These are phyloP conservation scores for Podospora pseudoanserina DNA, from an alignment of 495 filamentous ascomycete species.

Conservation along the genomic window DNA sequence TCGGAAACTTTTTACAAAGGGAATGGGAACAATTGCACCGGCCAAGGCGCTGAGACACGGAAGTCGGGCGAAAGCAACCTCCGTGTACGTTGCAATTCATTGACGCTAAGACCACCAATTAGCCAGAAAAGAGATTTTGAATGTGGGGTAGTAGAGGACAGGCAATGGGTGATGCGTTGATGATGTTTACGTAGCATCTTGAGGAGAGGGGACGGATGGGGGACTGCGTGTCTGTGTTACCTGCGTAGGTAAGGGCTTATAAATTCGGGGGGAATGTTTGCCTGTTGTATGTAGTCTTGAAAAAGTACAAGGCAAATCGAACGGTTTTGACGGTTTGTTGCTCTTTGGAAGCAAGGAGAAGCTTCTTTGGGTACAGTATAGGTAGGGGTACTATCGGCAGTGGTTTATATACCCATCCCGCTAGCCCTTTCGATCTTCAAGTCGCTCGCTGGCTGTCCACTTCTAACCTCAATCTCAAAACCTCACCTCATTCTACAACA, in stretches of 20 bases:
- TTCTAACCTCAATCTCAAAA: background rate
- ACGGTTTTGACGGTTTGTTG: background rate
- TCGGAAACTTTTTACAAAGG: background rate
- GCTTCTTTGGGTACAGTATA: background rate
- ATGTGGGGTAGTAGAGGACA: background rate
- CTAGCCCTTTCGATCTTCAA: background rate
- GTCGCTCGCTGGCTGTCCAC: background rate
- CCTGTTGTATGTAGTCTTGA: no score
- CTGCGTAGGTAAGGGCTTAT: background rate
- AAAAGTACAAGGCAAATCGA: background rate
- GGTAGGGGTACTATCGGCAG: background rate
- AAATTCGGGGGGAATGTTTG: background rate
- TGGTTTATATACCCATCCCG: background rate
- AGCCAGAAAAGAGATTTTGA: background rate
- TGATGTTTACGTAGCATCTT: slow-evolving; percentile 12
- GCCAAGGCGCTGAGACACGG: background rate
- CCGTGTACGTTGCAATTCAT: background rate
- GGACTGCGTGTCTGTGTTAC: background rate
- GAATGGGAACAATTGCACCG: background rate
- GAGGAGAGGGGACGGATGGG: slow-evolving; percentile 7
- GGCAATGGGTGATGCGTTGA: background rate
- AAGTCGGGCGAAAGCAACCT: background rate
- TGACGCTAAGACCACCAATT: background rate
- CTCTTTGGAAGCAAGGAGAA: background rate
- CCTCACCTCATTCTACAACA: background rate